A percentile compares a stretch with the other conserved stretches of the same genome.
Evolutionary conservation across 2,329 filamentous ascomycete species (phyloP).

Genomic region (Pseudogymnoascus sp.): DNA sequence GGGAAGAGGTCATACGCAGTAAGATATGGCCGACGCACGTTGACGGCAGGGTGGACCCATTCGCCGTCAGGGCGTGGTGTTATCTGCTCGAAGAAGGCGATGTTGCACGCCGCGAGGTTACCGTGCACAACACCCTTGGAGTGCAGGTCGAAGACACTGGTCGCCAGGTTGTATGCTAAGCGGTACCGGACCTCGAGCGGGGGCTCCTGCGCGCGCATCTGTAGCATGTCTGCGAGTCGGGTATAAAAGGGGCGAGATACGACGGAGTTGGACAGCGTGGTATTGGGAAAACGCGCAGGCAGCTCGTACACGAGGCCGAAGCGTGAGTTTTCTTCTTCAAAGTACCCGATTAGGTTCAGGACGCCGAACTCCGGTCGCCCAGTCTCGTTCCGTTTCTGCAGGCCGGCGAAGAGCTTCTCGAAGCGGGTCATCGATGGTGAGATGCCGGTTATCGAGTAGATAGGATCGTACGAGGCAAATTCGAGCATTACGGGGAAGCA

Average conservation of each 20-base stretch:
- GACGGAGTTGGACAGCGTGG: slow-evolving; percentile 40
- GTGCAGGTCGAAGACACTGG: slow-evolving; percentile 67
- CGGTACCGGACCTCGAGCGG: slow-evolving; percentile 69
- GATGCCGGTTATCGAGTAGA: slow-evolving; percentile 54
- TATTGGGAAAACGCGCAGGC: slow-evolving; percentile 52
- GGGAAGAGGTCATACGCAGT: slow-evolving; percentile 23
- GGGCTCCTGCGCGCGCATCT: slow-evolving; percentile 43
- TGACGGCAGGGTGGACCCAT: slow-evolving; percentile 13
- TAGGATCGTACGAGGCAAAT: slow-evolving; percentile 57
- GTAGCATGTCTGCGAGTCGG: slow-evolving; percentile 47
- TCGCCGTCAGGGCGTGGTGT: slow-evolving; percentile 18
- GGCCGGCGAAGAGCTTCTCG: slow-evolving; percentile 51
- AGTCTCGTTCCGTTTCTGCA: slow-evolving; percentile 45
- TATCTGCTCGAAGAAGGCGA: slow-evolving; percentile 51
- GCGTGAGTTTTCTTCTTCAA: slow-evolving; percentile 64
- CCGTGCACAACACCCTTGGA: slow-evolving; percentile 61
- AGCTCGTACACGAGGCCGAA: slow-evolving; percentile 71
- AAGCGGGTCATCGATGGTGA: slow-evolving; percentile 58
- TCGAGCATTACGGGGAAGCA: slow-evolving; percentile 54
- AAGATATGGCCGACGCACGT: slow-evolving; percentile 15
- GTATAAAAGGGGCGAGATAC: slow-evolving; percentile 30
- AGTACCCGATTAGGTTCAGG: slow-evolving; percentile 58
- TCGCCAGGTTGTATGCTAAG: slow-evolving; percentile 63
- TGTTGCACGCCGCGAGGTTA: slow-evolving; percentile 57
- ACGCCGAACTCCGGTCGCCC: slow-evolving; percentile 52